phyloP scores from a whole-genome alignment of 768 basidiomycete species.

The Boletus tylopilopsis region DNA sequence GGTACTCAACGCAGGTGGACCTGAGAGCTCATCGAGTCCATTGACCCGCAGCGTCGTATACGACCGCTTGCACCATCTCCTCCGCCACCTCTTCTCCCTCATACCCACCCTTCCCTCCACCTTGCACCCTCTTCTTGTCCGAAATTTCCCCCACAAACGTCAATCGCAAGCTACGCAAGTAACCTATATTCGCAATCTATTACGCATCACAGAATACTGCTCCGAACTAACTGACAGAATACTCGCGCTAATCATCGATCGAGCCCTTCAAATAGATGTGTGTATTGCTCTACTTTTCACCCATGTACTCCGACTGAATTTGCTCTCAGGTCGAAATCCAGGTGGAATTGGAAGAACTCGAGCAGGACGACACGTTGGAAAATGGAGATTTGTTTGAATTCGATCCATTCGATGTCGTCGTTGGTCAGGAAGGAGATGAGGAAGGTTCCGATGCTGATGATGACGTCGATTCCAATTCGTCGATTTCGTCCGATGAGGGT shows the following conservation, averaged over 20 bases:
- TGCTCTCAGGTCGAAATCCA: slow-evolving; percentile 84
- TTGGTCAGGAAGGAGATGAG: slow-evolving; percentile 70
- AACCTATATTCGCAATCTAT: slow-evolving; percentile 87
- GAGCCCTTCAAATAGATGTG: slow-evolving; percentile 95
- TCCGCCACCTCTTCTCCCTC: slow-evolving; percentile 82
- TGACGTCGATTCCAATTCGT: slow-evolving; percentile 45
- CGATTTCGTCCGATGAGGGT: slow-evolving; percentile 72
- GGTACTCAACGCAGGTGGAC: slow-evolving; percentile 51
- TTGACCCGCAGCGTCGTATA: slow-evolving; percentile 82
- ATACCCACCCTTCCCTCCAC: slow-evolving; percentile 90
- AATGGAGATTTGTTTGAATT: slow-evolving; percentile 63
- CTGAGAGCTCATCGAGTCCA: slow-evolving; percentile 63
- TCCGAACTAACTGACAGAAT: slow-evolving; percentile 83
- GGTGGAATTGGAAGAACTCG: slow-evolving; percentile 89
- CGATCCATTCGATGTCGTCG: slow-evolving; percentile 81
- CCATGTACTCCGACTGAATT: background rate
- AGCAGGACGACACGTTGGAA: slow-evolving; percentile 55
- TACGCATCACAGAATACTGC: slow-evolving; percentile 82
- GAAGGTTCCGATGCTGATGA: slow-evolving; percentile 55
- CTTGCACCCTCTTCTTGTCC: slow-evolving; percentile 77
- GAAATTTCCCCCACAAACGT: slow-evolving; percentile 91
- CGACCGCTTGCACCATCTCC: slow-evolving; percentile 79
- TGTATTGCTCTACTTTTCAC: slow-evolving; percentile 26
- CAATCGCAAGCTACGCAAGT: slow-evolving; percentile 75
- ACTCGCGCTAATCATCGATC: slow-evolving; percentile 82